phyloP scores from a whole-genome alignment of 257 asterid genomes.

The Forsythia suspensa region DNA sequence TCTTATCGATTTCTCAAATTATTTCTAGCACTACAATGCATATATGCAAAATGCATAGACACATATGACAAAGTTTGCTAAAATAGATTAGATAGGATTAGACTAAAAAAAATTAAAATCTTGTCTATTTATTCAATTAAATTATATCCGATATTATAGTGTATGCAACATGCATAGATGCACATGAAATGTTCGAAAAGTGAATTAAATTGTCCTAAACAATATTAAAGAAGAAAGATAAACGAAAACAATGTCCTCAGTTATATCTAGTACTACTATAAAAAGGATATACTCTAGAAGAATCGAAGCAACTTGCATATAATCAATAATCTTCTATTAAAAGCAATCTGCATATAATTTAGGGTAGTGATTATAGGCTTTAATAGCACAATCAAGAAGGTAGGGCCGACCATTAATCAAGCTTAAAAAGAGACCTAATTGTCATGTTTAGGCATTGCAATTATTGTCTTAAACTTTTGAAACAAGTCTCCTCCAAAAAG shows the following conservation, averaged over 20 bases:
- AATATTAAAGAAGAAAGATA: no score
- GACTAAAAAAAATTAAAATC: no score
- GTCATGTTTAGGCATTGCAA: background rate
- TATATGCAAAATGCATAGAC: no score
- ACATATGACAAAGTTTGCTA: background rate
- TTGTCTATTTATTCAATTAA: background rate
- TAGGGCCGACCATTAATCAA: conserved; percentile 12
- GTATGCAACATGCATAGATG: background rate
- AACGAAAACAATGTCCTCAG: no score
- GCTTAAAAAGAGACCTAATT: background rate
- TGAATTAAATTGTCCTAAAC: background rate
- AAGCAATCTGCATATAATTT: background rate
- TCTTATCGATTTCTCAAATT: no score
- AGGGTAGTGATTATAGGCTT: conserved; percentile 10
- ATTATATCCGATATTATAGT: background rate
- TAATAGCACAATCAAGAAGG: conserved; percentile 8
- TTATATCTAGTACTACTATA: background rate
- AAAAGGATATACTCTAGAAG: conserved; percentile 9
- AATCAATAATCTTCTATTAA: background rate
- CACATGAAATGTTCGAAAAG: background rate
- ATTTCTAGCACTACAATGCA: background rate
- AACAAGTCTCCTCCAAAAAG: conserved; percentile 1
- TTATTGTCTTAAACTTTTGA: conserved; percentile 13
- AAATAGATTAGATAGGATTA: no score
- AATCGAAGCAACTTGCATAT: conserved; percentile 20